phyloP scores from a whole-genome alignment of 2,329 filamentous ascomycete genomes.

The Aureobasidium sp. region DNA sequence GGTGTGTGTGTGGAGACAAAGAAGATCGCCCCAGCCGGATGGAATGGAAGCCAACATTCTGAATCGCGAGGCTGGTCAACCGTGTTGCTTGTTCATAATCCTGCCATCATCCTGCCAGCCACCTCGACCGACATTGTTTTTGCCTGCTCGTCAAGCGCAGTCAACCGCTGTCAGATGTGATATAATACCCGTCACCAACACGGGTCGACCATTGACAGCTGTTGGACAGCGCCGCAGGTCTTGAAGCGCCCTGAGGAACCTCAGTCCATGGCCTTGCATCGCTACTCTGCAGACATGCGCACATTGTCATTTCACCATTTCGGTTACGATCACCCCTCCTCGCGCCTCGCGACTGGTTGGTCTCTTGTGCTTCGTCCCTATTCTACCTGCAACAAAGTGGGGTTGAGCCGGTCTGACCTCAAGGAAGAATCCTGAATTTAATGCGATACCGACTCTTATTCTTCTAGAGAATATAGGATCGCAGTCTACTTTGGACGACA shows the following conservation, averaged over 20 bases:
- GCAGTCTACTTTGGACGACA: not conserved
- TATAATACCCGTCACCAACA: not conserved
- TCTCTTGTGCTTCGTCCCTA: not conserved
- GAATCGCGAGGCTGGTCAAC: conserved; percentile 2
- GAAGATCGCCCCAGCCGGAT: conserved; percentile 10
- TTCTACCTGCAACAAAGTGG: conserved; percentile 13
- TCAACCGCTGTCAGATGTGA: conserved; percentile 9
- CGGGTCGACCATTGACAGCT: not conserved
- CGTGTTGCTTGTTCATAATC: conserved; percentile 2
- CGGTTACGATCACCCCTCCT: not conserved
- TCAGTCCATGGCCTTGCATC: not conserved
- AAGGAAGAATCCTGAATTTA: not conserved
- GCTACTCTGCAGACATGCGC: not conserved
- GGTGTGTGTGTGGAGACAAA: conserved; percentile 10
- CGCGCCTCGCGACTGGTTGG: not conserved
- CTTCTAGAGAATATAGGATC: not conserved
- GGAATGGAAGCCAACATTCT: conserved; percentile 6
- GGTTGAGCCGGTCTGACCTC: conserved; percentile 3
- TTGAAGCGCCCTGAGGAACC: not conserved
- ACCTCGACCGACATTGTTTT: not conserved
- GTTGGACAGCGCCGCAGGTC: not conserved
- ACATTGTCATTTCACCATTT: not conserved
- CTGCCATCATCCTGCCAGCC: conserved; percentile 9
- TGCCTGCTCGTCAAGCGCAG: not conserved
- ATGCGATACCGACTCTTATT: not conserved